Evolutionary conservation across 768 basidiomycete genomes (phyloP), one percentile per base, ranked within the genome.

Genomic region (Trichaptum fuscoviolaceum): DNA sequence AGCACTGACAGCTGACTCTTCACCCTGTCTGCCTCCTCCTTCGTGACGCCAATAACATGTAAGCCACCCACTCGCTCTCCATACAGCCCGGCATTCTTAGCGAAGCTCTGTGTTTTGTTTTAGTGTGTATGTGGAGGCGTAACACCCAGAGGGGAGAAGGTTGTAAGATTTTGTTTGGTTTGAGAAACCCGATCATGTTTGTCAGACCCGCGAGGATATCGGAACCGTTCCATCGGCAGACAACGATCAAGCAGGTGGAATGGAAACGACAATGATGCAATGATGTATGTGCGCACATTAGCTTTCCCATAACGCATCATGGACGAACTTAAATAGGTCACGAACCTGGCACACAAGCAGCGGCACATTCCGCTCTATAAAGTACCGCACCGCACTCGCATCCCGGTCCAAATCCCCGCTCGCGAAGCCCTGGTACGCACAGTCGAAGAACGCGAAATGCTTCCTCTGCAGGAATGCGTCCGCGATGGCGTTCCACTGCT

Each of bases 341-440:
- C 84, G 65, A 69, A 91, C 92, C 89, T 94, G 93, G 81, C 96
- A 98, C 58, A 99, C 83, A 63, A 92, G 85, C 80, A 93, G 78
- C 63, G 91, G 87, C 67, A 95, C 87, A 65, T 81, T 85, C 66
- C 83, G 82, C 71, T 87, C 80, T 61, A 88, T 90, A 79, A 99
- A 99, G 79, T 92, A 84, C 70, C 94, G 82, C 70, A 98, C 92
- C 17, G 96, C 93, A 84, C 88, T 91, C 7, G 95, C 95, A 74
- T 99, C 97, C 71, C 87, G 85, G 75, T 96, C 90, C 73, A 97
- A 81, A 75, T 94, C 88, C 0, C 96, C 96, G 71, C 92, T 94
- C 20, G 95, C 96, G 76, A 98, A 99, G 20, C 96, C 96, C 78
- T 97, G 96, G 79, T 99, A 99, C 2, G 96, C 96, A 75, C 90